A percentile compares a stretch with the other conserved stretches of the same genome.
Evolutionary conservation across 2,329 filamentous ascomycete genomes (phyloP).

Genomic region (Pseudocercospora musae): DNA sequence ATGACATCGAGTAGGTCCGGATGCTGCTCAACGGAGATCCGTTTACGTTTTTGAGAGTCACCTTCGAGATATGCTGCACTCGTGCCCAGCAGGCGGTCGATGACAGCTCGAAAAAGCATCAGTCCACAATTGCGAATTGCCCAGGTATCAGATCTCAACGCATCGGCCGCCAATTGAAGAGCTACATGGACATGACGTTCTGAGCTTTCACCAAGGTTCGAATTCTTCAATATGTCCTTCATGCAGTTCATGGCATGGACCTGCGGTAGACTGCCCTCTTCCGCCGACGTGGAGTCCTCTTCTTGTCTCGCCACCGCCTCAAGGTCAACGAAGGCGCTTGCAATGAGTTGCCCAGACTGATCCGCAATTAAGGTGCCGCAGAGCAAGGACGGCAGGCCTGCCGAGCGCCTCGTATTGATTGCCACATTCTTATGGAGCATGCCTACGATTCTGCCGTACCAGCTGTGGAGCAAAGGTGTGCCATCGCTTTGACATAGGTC

Average conservation of each 20-base stretch:
- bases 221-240: constrained; percentile 86
- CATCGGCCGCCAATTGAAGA: constrained; percentile 74
- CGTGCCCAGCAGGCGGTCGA: constrained; percentile 74
- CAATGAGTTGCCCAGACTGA: constrained; percentile 55
- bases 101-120: constrained; percentile 80
- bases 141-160: constrained; percentile 81
- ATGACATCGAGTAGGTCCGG: constrained; percentile 63
- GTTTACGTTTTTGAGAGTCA: constrained; percentile 46
- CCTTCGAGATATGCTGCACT: constrained; percentile 62
- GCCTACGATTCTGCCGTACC: constrained; percentile 56
- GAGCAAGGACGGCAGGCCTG: constrained; percentile 84
- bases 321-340: constrained; percentile 61
- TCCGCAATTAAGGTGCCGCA: constrained; percentile 74
- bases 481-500: constrained; percentile 47
- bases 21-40: constrained; percentile 68
- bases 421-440: constrained; percentile 61
- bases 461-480: constrained; percentile 54
- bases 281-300: constrained; percentile 31
- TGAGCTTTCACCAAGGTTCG: constrained; percentile 67
- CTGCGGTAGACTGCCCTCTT: constrained; percentile 67
- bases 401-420: constrained; percentile 81
- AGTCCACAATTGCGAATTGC: constrained; percentile 91
- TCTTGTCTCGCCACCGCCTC: constrained; percentile 52
- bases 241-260: constrained; percentile 94
- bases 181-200: constrained; percentile 71